These are phyloP conservation scores for Acer campestre DNA, from an alignment of 345 rosid genomes.

Conservation along the genomic window DNA sequence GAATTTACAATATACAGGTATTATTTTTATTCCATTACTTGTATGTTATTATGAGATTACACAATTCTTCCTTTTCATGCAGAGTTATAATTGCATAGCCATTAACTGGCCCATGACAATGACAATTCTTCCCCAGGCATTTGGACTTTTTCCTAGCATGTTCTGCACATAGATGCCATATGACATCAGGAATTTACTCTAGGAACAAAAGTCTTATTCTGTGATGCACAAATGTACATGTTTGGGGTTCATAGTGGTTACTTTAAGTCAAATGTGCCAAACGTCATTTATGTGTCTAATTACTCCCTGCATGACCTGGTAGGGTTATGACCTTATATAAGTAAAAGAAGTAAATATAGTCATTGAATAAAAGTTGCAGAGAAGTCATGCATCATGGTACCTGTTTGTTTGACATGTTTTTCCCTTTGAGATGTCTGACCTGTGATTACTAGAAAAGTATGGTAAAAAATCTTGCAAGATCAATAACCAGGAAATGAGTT, in stretches of 20 bases:
- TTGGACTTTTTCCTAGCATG: background rate
- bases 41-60: background rate
- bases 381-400: background rate
- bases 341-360: background rate
- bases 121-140: too few species aligned
- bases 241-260: background rate
- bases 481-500: background rate
- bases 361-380: background rate
- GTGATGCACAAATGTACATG: background rate
- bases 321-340: background rate
- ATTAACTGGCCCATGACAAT: constrained; percentile 50
- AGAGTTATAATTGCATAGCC: constrained; percentile 58
- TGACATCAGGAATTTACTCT: background rate
- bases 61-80: constrained; percentile 27
- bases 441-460: background rate
- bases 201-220: background rate
- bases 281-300: background rate
- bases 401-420: background rate
- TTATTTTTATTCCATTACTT: background rate
- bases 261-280: background rate
- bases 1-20: background rate
- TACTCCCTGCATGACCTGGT: background rate
- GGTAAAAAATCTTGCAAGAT: background rate
- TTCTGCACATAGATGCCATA: background rate
- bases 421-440: background rate